phyloP scores from a whole-genome alignment of 768 basidiomycete species.

The Suillus subaureus region DNA sequence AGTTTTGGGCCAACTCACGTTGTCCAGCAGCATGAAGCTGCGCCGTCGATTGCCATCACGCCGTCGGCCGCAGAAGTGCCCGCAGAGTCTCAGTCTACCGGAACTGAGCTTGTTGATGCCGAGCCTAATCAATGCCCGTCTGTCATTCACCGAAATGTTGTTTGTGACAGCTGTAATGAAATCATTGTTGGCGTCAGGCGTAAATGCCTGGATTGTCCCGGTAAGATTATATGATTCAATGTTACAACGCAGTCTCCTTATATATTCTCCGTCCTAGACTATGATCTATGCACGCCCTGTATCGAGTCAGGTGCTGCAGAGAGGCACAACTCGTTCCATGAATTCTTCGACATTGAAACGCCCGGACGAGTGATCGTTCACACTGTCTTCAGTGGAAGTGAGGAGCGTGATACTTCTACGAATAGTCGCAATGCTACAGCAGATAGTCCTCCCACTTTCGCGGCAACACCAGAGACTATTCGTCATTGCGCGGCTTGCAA shows the following conservation, averaged over 20 bases:
- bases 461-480: slow-evolving; percentile 23
- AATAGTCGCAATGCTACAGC: slow-evolving; percentile 10
- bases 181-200: slow-evolving; percentile 68
- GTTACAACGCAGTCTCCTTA: background rate
- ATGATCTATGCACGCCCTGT: slow-evolving; percentile 69
- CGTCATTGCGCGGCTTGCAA: slow-evolving; percentile 73
- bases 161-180: slow-evolving; percentile 65
- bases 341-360: slow-evolving; percentile 69
- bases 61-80: background rate
- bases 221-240: slow-evolving; percentile 39
- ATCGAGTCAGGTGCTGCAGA: slow-evolving; percentile 50
- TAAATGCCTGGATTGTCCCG: slow-evolving; percentile 79
- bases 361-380: slow-evolving; percentile 70
- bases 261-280: slow-evolving; percentile 47
- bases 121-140: background rate
- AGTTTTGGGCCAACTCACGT: slow-evolving; percentile 35
- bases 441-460: background rate
- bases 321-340: slow-evolving; percentile 62
- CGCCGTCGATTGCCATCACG: background rate
- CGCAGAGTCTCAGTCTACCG: background rate
- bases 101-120: background rate
- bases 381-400: slow-evolving; percentile 51
- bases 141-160: slow-evolving; percentile 54
- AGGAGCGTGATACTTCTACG: slow-evolving; percentile 27
- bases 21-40: slow-evolving; percentile 20